These are phyloP conservation scores for Ophiostoma perfectum DNA, from an alignment of 2,329 filamentous ascomycete species.

Conservation along the genomic window DNA sequence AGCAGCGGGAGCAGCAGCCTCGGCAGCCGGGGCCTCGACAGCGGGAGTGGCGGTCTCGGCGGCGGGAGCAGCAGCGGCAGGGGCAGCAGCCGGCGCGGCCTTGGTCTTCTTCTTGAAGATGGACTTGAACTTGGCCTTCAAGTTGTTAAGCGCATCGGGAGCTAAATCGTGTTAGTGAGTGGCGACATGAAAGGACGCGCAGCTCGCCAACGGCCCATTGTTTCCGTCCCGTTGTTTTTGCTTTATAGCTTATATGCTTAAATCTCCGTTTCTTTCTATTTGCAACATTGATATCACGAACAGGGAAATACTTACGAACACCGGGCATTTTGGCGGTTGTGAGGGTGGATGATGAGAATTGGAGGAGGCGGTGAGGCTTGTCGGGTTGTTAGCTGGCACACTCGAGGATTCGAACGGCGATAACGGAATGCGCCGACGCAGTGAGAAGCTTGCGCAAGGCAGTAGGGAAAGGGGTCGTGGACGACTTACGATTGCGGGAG, in stretches of 20 bases:
- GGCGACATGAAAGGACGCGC: slow-evolving; percentile 6
- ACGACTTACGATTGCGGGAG: slow-evolving; percentile 13
- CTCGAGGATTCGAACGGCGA: neutral
- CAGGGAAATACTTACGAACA: slow-evolving; percentile 42
- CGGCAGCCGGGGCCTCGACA: slow-evolving; percentile 21
- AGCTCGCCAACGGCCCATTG: neutral
- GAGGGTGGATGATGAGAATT: neutral
- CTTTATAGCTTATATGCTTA: neutral
- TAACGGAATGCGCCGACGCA: slow-evolving; percentile 4
- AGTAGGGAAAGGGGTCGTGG: neutral
- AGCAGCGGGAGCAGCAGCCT: slow-evolving; percentile 22
- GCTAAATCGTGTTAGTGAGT: slow-evolving; percentile 34
- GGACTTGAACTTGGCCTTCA: slow-evolving; percentile 52
- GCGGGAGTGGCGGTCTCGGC: slow-evolving; percentile 21
- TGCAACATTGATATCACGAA: too few species aligned
- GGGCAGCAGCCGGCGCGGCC: slow-evolving; percentile 22
- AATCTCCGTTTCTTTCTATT: too few species aligned
- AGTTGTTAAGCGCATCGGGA: slow-evolving; percentile 47
- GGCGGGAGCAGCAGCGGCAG: slow-evolving; percentile 26
- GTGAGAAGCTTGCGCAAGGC: neutral
- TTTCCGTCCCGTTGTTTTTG: neutral
- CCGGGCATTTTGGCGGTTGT: slow-evolving; percentile 44
- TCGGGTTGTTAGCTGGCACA: slow-evolving; percentile 6
- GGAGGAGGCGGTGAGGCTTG: slow-evolving; percentile 1
- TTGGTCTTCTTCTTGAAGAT: slow-evolving; percentile 46